Conservation (phyloP, 2,329 filamentous ascomycete species). For the Talaromyces verruculosus region DNA sequence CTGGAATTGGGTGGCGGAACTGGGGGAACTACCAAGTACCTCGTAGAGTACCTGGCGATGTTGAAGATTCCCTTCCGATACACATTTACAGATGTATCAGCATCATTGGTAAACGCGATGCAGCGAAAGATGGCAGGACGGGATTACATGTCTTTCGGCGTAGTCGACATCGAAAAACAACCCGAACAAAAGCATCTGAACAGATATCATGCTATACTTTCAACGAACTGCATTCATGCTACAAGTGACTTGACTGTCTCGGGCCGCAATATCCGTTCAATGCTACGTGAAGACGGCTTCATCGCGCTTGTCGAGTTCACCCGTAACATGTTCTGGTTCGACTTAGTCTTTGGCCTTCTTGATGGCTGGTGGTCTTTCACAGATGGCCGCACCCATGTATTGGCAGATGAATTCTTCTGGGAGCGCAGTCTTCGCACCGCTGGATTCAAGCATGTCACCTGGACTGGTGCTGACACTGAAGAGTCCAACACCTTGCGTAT, state of each 20-base stretch:
- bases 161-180: too few species aligned
- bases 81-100: constrained; percentile 9
- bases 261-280: not conserved
- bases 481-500: not conserved
- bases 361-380: constrained; percentile 45
- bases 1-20: too few species aligned
- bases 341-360: constrained; percentile 40
- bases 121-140: too few species aligned
- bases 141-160: too few species aligned
- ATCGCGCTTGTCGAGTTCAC: constrained; percentile 37
- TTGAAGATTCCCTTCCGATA: not conserved
- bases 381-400: constrained; percentile 33
- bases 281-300: constrained; percentile 28
- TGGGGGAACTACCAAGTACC: too few species aligned
- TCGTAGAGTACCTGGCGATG: too few species aligned
- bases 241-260: not conserved
- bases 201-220: not conserved
- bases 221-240: constrained; percentile 8
- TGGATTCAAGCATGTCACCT: not conserved
- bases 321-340: constrained; percentile 30
- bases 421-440: not conserved
- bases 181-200: too few species aligned
- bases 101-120: not conserved
- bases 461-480: too few species aligned
- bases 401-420: constrained; percentile 24